Conservation (phyloP, 345 rosid genomes). For the Microcos paniculata region DNA sequence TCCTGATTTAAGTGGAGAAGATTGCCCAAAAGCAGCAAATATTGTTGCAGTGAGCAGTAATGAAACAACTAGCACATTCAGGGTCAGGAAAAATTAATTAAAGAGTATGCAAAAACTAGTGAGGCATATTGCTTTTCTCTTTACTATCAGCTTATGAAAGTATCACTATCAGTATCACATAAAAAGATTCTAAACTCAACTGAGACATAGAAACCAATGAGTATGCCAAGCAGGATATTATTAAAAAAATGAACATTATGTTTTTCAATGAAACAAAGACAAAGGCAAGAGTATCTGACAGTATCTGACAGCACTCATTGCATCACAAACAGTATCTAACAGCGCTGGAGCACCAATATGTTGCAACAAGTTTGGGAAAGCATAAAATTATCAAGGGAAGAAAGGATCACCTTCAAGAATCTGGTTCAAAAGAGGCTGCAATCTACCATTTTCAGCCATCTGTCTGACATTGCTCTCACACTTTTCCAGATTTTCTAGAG, state of each 20-base stretch:
- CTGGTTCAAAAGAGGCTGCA: slow-evolving; percentile 78
- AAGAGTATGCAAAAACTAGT: neutral
- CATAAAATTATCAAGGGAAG: slow-evolving; percentile 8
- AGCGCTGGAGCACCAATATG: neutral
- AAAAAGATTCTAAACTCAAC: neutral
- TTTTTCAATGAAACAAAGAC: neutral
- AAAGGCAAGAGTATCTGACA: neutral
- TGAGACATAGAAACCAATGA: neutral
- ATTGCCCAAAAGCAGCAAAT: neutral
- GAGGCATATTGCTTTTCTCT: no score
- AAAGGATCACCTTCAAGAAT: slow-evolving; percentile 70
- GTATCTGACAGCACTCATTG: no score
- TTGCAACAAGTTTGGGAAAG: slow-evolving; percentile 16
- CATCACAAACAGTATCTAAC: no score
- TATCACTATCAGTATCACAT: neutral
- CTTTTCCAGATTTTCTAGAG: slow-evolving; percentile 72
- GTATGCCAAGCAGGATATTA: neutral
- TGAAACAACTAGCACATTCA: neutral
- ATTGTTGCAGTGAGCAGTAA: neutral
- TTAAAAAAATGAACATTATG: neutral
- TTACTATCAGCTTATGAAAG: neutral
- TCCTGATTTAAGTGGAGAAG: neutral
- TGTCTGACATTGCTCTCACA: slow-evolving; percentile 80
- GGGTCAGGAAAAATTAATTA: neutral
- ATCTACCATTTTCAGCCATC: slow-evolving; percentile 90